Conservation (phyloP, 2,329 filamentous ascomycete genomes). For the Aspergillus ochraceoroseus region DNA sequence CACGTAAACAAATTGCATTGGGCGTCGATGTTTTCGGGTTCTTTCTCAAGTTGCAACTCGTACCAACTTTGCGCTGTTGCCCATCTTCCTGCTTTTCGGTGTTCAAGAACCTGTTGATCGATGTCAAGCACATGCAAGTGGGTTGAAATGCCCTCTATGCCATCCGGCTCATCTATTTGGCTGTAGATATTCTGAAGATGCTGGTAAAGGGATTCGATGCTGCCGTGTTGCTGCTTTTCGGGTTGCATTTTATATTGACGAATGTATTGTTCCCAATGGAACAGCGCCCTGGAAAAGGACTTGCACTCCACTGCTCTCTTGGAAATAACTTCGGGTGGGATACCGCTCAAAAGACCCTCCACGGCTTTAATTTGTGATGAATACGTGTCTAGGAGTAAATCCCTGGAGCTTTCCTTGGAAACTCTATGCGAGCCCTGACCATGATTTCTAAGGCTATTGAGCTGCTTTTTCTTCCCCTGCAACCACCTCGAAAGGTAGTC, state of each 20-base stretch:
- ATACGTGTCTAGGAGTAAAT: constrained; percentile 32
- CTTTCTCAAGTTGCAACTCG: constrained; percentile 77
- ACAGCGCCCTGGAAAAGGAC: constrained; percentile 85
- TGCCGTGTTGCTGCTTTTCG: constrained; percentile 49
- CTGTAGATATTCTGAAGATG: constrained; percentile 90
- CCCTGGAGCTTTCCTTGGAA: constrained; percentile 27
- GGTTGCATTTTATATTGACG: constrained; percentile 49
- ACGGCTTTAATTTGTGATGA: constrained; percentile 56
- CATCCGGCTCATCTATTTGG: constrained; percentile 95
- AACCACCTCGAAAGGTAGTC: constrained; percentile 92
- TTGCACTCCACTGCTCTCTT: constrained; percentile 86
- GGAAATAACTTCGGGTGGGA: constrained; percentile 69
- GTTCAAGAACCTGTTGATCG: constrained; percentile 86
- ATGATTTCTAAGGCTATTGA: constrained; percentile 31
- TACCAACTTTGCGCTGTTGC: constrained; percentile 96
- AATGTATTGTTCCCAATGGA: constrained; percentile 91
- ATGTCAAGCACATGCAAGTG: constrained; percentile 82
- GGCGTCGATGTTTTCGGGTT: constrained; percentile 68
- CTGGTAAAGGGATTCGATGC: constrained; percentile 61
- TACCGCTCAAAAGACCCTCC: constrained; percentile 64
- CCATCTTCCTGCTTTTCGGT: constrained; percentile 90
- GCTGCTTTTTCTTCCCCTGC: constrained; percentile 64
- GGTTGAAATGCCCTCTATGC: constrained; percentile 87
- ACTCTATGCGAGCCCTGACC: constrained; percentile 27
- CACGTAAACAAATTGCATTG: constrained; percentile 83